Evolutionary conservation across 768 basidiomycete species (phyloP), one percentile per base, ranked within the genome.

Genomic region (Exsudoporus frostii): DNA sequence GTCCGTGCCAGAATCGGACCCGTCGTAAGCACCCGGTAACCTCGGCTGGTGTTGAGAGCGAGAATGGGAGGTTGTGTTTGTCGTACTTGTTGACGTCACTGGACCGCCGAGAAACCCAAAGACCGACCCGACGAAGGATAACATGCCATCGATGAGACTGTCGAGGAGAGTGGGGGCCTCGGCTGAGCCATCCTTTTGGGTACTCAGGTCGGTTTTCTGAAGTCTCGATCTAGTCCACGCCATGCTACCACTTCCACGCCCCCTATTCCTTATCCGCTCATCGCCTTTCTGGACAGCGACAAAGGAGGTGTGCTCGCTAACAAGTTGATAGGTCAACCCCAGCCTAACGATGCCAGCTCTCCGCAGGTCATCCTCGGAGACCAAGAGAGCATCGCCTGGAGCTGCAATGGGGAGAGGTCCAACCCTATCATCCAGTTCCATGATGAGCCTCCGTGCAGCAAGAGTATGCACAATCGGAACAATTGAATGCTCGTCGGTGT

Each of bases 291-390:
- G 78, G 2, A 81, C 69, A 1, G 80, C 83, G 40, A 86, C 69
- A 58, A 85, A 86, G 2, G 81, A 81, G 0, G 84, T 86, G 53
- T 77, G 65, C 37, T 61, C 60, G 62, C 78, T 84, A 1, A 73
- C 76, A 39, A 86, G 72, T 51, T 78, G 76, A 55, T 84, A 84
- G 29, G 65, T 65, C 53, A 74, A 65, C 7, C 81, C 83, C 2
- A 85, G 71, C 34, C 74, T 71, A 11, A 83, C 62, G 29, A 84
- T 79, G 2, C 73, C 71, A 4, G 76, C 76, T 62, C 71, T 76
- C 24, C 70, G 70, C 27, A 74, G 61, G 22, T 74, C 70, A 0
- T 71, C 73, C 2, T 67, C 63, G 1, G 70, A 63, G 44, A 45
- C 57, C 3, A 62, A 17, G n/a, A 62, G 55, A 10, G 62, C 57